These are phyloP conservation scores for Penicillium verrucosum DNA, from an alignment of 2,329 filamentous ascomycete species.

Conservation along the genomic window DNA sequence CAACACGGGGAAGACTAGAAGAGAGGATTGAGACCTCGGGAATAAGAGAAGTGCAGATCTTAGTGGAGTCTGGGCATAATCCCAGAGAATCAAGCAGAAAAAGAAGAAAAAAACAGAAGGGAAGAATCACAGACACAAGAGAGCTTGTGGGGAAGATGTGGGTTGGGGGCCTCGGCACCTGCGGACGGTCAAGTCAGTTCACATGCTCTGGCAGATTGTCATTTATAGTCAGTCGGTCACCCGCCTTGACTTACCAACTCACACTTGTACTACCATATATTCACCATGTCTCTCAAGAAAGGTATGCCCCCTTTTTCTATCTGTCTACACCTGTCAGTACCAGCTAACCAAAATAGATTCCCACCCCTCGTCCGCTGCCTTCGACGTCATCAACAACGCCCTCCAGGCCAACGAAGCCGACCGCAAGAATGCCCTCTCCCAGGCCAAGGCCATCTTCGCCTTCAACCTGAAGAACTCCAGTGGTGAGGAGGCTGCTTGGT, in stretches of 20 bases:
- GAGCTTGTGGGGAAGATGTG: conserved; percentile 7
- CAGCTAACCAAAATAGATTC: conserved; percentile 53
- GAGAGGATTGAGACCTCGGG: background rate
- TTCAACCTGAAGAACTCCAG: conserved; percentile 88
- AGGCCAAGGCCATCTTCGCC: conserved; percentile 80
- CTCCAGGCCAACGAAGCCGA: conserved; percentile 68
- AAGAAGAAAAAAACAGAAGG: background rate
- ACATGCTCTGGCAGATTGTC: conserved; percentile 25
- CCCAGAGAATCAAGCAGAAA: background rate
- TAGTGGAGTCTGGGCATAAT: background rate
- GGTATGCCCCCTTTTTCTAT: conserved; percentile 47
- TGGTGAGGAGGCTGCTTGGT: conserved; percentile 80
- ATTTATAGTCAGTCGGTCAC: conserved; percentile 24
- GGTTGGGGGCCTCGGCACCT: conserved; percentile 21
- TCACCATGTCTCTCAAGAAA: conserved; percentile 69
- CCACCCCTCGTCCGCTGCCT: conserved; percentile 87
- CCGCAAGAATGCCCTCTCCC: conserved; percentile 83
- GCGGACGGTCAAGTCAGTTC: conserved; percentile 12
- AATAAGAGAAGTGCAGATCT: background rate
- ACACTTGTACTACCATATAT: conserved; percentile 3
- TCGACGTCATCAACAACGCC: conserved; percentile 77
- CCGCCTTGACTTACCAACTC: conserved; percentile 2
- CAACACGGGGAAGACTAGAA: background rate
- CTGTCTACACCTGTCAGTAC: background rate
- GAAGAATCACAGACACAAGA: background rate